Evolutionary conservation across 1,284 basidiomycete species (phyloP).

Genomic region (Stygiomarasmius scandens): DNA sequence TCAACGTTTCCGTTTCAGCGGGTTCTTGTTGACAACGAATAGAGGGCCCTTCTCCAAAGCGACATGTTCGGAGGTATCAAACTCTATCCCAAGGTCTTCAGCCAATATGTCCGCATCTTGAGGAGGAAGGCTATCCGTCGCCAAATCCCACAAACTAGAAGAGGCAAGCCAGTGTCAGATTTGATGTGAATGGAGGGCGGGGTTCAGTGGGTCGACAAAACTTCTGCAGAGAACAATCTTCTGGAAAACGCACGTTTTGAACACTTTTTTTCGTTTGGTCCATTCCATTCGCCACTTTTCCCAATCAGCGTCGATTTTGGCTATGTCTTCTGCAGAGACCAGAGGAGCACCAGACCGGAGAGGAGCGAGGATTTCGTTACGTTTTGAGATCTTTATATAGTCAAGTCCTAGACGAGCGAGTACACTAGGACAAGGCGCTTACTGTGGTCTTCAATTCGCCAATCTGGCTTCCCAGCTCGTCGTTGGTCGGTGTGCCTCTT

Average conservation of each 20-base stretch:
- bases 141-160: constrained; percentile 69
- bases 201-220: no score
- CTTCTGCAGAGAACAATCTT: no score
- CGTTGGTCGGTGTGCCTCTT: constrained; percentile 68
- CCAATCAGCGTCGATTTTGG: constrained; percentile 68
- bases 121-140: constrained; percentile 66
- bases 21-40: constrained; percentile 37
- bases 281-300: constrained; percentile 72
- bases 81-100: constrained; percentile 77
- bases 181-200: no score
- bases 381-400: constrained; percentile 48
- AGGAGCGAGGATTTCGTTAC: constrained; percentile 56
- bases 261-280: constrained; percentile 68
- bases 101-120: constrained; percentile 62
- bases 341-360: constrained; percentile 67
- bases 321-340: constrained; percentile 67
- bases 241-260: constrained; percentile 55
- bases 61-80: constrained; percentile 67
- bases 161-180: not conserved
- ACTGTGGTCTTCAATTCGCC: constrained; percentile 47
- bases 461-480: constrained; percentile 58
- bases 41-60: constrained; percentile 56
- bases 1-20: constrained; percentile 45
- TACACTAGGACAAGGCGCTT: no score
- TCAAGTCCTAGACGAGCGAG: not conserved